Base-by-base conservation (phyloP, 73 alveolate genomes). In the Tetrahymena borealis region DNA sequence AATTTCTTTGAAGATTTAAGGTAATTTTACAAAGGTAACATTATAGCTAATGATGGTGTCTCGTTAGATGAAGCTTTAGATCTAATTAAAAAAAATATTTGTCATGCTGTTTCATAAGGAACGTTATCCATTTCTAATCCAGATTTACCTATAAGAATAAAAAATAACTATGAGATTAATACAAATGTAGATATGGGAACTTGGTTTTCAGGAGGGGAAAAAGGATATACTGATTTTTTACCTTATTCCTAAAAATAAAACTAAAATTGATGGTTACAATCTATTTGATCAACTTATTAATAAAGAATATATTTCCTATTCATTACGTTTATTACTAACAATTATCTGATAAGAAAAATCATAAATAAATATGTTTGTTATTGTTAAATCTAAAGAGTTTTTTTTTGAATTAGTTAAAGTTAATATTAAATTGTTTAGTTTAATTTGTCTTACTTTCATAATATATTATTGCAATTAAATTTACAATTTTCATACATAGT, bases 221-320 rank as follows among this genome's bases (percentile, higher is more conserved):
- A 93, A 40, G 95, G 95, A 38, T 93, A 93, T 32, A 93, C 95
- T 10, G 95, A 93, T 93, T 90, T 78, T 90, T 36, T 36, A 38
- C 93, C 95, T 32, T 78, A 60, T 60, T 35, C 20, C 20, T 93
- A 93, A 1, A 38, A 7, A 3, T 38, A 38, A 42, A 90, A 90
- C 7, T 90, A 90, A 90, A 40, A 40, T 40, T 18, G 78, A 40
- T n/a, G n/a, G n/a, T n/a, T n/a, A n/a, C n/a, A n/a, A n/a, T n/a
- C n/a, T n/a, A n/a, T n/a, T n/a, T n/a, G n/a, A n/a, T n/a, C n/a
- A n/a, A n/a, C n/a, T n/a, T n/a, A n/a, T n/a, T n/a, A n/a, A n/a
- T n/a, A n/a, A n/a, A n/a, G n/a, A n/a, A n/a, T n/a, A n/a, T n/a
- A n/a, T n/a, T n/a, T n/a, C n/a, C n/a, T n/a, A n/a, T n/a, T n/a